Base-by-base conservation (phyloP, 2,329 filamentous ascomycete genomes). In the Epichloe glyceriae region DNA sequence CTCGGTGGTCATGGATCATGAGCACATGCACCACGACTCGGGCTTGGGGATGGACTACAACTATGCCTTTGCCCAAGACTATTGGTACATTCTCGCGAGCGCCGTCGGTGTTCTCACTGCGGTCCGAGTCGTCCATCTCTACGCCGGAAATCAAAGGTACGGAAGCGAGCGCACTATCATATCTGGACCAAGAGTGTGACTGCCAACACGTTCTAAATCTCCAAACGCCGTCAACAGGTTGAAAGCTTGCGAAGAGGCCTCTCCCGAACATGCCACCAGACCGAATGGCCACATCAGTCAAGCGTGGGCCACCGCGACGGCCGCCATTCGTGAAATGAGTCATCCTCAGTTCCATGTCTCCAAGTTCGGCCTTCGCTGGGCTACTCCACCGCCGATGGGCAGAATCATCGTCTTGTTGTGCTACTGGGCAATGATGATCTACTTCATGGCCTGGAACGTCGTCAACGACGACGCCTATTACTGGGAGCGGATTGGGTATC, bases 401-500 rank as follows among this genome's bases (percentile, higher is more conserved):
- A 75, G 75, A 20, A 61, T 78, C 5, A 59, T 82, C 12, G 59
- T 78, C 30, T 64, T 83, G 2, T 58, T 73, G 12, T 67, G 67
- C 53, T 83, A 83, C 64, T 82, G 78, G 77, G 71, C 74, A 39
- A 67, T 82, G 53, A 66, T 83, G 46, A 66, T 76, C 51, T 78
- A 75, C 62, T 76, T 82, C 69, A 78, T 80, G 72, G 67, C 68
- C 3, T 67, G 69, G 54, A 66, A 67, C 20, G 73, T 72, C 46
- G 62, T 79, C 43, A 56, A 72, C 43, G 58, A 73, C 26, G 79
- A 82, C 55, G 70, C 69, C 41, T 75, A 75, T 56, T 82, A 73
- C 61, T 81, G 73, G 69, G 82, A 85, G 62, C 78, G 80, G 53
- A 76, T 85, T 51, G 82, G 78, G 5, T 85, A 79, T 61, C 78